phyloP scores from a whole-genome alignment of 192 early-diverging fungal species.

The Umbelopsis ramanniana region DNA sequence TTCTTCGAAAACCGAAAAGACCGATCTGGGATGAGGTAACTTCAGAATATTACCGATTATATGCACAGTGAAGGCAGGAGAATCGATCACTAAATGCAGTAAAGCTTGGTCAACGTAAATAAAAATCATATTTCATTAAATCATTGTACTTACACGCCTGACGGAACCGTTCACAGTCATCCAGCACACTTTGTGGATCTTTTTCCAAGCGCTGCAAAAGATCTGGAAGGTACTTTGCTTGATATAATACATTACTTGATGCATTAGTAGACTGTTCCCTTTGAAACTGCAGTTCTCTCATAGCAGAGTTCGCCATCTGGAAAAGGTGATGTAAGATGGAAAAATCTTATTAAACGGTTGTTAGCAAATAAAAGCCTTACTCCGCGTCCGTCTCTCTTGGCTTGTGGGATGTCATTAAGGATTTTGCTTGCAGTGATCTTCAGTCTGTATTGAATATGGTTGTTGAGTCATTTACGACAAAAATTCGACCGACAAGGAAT shows the following conservation, averaged over 20 bases:
- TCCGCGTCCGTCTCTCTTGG: constrained; percentile 59
- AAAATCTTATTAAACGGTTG: not conserved
- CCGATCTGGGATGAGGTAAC: constrained; percentile 46
- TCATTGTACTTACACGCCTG: constrained; percentile 48
- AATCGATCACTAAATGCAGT: constrained; percentile 43
- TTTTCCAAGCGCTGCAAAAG: constrained; percentile 48
- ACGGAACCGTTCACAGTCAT: constrained; percentile 52
- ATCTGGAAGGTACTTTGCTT: constrained; percentile 52
- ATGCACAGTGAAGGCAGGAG: constrained; percentile 57
- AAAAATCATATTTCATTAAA: not conserved
- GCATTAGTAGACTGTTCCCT: constrained; percentile 50
- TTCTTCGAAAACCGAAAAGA: constrained; percentile 30
- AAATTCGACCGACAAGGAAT: not conserved
- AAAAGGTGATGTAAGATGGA: not conserved
- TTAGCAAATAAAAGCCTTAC: constrained; percentile 30
- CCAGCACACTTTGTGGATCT: constrained; percentile 47
- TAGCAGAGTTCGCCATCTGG: constrained; percentile 51
- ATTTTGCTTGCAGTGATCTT: constrained; percentile 57
- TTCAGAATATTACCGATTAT: constrained; percentile 59
- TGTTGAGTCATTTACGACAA: not conserved
- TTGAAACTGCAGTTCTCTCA: constrained; percentile 49
- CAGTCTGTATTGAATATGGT: constrained; percentile 28
- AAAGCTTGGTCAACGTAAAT: not conserved
- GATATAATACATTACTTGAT: constrained; percentile 48
- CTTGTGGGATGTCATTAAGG: constrained; percentile 58